These are phyloP conservation scores for Zasmidium citrigriseum DNA, from an alignment of 2,329 filamentous ascomycete species.

Conservation along the genomic window DNA sequence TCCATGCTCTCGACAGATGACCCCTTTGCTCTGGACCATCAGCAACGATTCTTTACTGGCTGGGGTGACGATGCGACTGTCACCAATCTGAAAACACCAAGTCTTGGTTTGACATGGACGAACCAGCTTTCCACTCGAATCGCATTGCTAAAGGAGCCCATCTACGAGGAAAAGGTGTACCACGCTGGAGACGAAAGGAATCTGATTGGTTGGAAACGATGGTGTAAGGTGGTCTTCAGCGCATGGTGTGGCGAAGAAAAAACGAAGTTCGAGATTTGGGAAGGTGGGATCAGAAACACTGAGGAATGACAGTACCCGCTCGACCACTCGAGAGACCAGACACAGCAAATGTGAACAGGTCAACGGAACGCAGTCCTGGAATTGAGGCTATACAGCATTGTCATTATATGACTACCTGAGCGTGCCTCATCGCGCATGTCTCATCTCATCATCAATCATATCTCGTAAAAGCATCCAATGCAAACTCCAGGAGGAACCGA, in stretches of 20 bases:
- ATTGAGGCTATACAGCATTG: too few relatives aligned
- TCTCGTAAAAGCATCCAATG: background rate
- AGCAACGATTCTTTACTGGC: slow-evolving; percentile 92
- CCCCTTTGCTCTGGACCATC: slow-evolving; percentile 76
- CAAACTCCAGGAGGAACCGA: background rate
- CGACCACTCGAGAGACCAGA: too few relatives aligned
- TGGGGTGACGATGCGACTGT: slow-evolving; percentile 70
- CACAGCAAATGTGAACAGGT: too few relatives aligned
- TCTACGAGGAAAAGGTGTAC: slow-evolving; percentile 45
- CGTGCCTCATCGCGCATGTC: background rate
- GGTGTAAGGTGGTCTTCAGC: slow-evolving; percentile 88
- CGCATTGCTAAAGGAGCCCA: slow-evolving; percentile 72
- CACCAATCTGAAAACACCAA: slow-evolving; percentile 73
- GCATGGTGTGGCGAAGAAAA: slow-evolving; percentile 66
- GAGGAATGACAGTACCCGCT: background rate
- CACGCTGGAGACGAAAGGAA: slow-evolving; percentile 44
- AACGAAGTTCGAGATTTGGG: slow-evolving; percentile 74
- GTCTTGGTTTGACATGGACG: slow-evolving; percentile 85
- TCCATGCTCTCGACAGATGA: slow-evolving; percentile 47
- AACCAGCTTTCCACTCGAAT: slow-evolving; percentile 84
- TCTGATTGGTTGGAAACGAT: slow-evolving; percentile 67
- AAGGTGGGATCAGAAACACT: slow-evolving; percentile 54
- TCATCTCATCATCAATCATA: background rate
- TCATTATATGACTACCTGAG: too few relatives aligned
- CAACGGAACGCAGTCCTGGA: too few relatives aligned